A percentile compares a stretch with the other conserved stretches of the same genome.
Conservation (phyloP, 108 stramenopile genomes). For the Fistulifera pelliculosa region DNA sequence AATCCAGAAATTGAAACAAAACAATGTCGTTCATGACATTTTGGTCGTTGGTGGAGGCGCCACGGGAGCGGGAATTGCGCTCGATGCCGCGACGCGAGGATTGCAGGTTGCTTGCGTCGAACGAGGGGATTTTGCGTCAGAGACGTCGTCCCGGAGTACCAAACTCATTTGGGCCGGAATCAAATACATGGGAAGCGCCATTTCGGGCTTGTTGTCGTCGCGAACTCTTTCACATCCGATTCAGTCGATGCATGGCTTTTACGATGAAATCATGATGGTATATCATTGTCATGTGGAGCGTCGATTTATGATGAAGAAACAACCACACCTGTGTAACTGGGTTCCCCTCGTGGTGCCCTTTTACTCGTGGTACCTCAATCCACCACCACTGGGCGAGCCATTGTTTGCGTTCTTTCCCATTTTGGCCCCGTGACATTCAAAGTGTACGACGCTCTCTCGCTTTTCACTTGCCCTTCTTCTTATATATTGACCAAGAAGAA, state of each 20-base stretch:
- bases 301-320: constrained; percentile 64
- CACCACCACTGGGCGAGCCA: constrained; percentile 78
- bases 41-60: constrained; percentile 92
- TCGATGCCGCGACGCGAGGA: constrained; percentile 82
- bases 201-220: constrained; percentile 42
- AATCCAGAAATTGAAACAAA: constrained; percentile 42
- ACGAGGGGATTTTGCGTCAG: constrained; percentile 84
- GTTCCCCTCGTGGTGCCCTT: constrained; percentile 88
- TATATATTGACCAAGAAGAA: constrained; percentile 43
- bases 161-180: constrained; percentile 97
- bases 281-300: constrained; percentile 77
- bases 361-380: constrained; percentile 59
- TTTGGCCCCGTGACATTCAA: constrained; percentile 71
- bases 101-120: constrained; percentile 77
- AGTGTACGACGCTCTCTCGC: constrained; percentile 72
- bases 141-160: constrained; percentile 84
- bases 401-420: constrained; percentile 73
- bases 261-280: constrained; percentile 78
- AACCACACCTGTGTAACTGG: constrained; percentile 78
- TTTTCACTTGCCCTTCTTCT: constrained; percentile 74
- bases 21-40: constrained; percentile 41
- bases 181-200: constrained; percentile 73
- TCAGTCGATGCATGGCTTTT: constrained; percentile 61
- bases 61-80: constrained; percentile 85
- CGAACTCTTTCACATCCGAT: constrained; percentile 47